Conservation (phyloP, 2,329 filamentous ascomycete species). For the Trichophyton equinum region DNA sequence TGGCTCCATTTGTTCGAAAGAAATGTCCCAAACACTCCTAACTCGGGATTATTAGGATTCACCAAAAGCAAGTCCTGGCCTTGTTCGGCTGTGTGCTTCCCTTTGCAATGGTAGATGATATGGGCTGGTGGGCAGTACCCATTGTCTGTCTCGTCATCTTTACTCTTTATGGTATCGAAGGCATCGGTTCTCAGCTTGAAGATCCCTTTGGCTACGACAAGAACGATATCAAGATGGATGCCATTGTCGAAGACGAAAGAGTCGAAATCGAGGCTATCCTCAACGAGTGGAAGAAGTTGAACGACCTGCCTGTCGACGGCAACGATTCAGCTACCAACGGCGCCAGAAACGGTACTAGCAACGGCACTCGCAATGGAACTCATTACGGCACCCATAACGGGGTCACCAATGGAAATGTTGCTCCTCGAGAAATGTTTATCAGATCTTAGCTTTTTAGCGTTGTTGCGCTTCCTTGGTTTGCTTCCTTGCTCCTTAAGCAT, state of each 20-base stretch:
- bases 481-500: background rate
- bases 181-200: constrained; percentile 51
- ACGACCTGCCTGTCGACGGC: constrained; percentile 13
- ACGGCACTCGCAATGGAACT: constrained; percentile 6
- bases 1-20: too few relatives aligned
- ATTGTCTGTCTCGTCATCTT: constrained; percentile 50
- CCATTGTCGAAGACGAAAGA: constrained; percentile 48
- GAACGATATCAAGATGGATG: constrained; percentile 57
- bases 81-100: constrained; percentile 49
- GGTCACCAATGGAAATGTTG: constrained; percentile 7
- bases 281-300: constrained; percentile 42
- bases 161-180: constrained; percentile 52
- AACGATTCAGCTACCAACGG: constrained; percentile 2
- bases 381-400: constrained; percentile 6
- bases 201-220: constrained; percentile 55
- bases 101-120: constrained; percentile 51
- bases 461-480: background rate
- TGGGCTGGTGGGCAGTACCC: constrained; percentile 50
- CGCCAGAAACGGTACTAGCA: constrained; percentile 6
- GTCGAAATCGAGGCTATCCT: constrained; percentile 47
- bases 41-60: constrained; percentile 36
- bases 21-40: background rate
- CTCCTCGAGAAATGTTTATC: constrained; percentile 1
- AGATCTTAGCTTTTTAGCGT: background rate
- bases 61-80: constrained; percentile 51